Evolutionary conservation across 306 rosid genomes (phyloP), one percentile per base, ranked within the genome.

Genomic region (Crotalaria pallida): DNA sequence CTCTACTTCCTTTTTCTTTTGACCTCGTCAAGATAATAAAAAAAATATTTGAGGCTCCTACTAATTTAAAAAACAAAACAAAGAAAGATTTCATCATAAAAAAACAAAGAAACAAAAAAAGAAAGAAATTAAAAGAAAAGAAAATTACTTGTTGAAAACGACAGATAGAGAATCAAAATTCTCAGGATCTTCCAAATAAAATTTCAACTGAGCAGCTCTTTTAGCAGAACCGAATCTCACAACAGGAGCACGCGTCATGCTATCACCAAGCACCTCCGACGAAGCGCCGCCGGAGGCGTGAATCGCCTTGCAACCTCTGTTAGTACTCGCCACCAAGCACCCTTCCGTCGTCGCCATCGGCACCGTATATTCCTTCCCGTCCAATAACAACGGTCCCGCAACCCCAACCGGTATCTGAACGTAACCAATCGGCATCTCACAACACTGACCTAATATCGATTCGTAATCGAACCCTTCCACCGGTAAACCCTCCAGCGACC

Each of bases 311-410:
- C 86, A 93, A 7, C 98, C 98, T 34, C 98, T 77, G 77, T 93
- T 93, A 1, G 98, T 74, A 62, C 98, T 90, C 0, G 98, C 98
- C 2, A 93, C 88, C 79, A 93, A 75, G 53, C 88, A 81, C 0
- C 98, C 98, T 47, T 93, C 97, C 0, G 98, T 93, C 29, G 98
- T 93, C 10, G 97, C 98, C 98, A 93, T 90, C 0, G 98, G 97
- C 0, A 93, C 84, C 0, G 96, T 82, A 58, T 71, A 90, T 75
- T 90, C 94, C 1, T 50, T 70, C 6, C 94, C 97, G 41, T 93
- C 92, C 0, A 93, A 82, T 51, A 85, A 67, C 57, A 93, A 67
- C 0, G 98, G 98, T 0, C 98, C 98, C 0, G 94, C 97, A 12
- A 93, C 86, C 4, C 98, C 98, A 10, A 93, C 97, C 4, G 98